Evolutionary conservation across 345 rosid genomes (phyloP).

Genomic region (Durio zibethinus): DNA sequence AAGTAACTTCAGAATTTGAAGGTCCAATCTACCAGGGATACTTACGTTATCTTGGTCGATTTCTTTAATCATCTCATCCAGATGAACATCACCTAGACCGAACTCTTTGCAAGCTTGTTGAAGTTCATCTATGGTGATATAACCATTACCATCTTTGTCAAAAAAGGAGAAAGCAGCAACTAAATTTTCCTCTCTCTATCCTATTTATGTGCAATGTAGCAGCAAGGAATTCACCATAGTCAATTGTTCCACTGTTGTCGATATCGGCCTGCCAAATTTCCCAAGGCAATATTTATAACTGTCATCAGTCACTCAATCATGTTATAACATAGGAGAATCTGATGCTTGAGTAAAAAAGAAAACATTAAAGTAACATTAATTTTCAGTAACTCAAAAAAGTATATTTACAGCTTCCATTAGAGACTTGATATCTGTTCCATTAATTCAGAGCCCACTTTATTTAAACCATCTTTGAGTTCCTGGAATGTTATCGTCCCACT

Average conservation of each 20-base stretch:
- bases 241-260: slow-evolving; percentile 85
- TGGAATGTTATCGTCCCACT: slow-evolving; percentile 93
- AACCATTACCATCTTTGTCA: slow-evolving; percentile 91
- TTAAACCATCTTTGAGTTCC: slow-evolving; percentile 82
- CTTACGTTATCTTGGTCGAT: slow-evolving; percentile 93
- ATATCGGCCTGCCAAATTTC: slow-evolving; percentile 73
- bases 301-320: slow-evolving; percentile 10
- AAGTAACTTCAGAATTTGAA: background rate
- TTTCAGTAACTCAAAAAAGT: background rate
- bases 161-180: slow-evolving; percentile 82
- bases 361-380: background rate
- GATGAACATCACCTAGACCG: slow-evolving; percentile 73
- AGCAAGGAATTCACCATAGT: slow-evolving; percentile 90
- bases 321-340: background rate
- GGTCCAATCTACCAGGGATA: background rate
- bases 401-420: slow-evolving; percentile 85
- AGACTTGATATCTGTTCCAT: slow-evolving; percentile 90
- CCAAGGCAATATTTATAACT: background rate
- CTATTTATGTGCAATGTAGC: slow-evolving; percentile 90
- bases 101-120: slow-evolving; percentile 93
- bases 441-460: slow-evolving; percentile 78
- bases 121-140: slow-evolving; percentile 87
- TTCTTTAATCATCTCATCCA: slow-evolving; percentile 84
- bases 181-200: slow-evolving; percentile 86
- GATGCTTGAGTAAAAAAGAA: background rate